phyloP scores from a whole-genome alignment of 148 eudicot species.

The Chenopodium suecicum region DNA sequence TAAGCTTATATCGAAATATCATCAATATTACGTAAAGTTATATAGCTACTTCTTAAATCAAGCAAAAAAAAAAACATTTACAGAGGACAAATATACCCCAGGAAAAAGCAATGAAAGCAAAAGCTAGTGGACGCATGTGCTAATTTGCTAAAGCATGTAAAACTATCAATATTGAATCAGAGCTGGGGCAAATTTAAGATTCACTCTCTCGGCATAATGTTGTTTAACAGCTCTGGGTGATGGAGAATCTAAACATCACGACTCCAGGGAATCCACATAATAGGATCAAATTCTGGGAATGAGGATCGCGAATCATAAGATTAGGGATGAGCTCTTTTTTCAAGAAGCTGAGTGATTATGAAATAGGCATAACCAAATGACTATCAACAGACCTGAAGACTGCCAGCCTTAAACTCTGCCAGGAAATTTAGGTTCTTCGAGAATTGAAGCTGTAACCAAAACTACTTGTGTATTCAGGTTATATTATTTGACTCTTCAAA shows the following conservation, averaged over 20 bases:
- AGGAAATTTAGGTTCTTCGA: background rate
- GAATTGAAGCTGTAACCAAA: background rate
- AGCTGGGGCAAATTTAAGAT: background rate
- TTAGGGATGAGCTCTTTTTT: too few relatives aligned
- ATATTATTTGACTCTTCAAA: background rate
- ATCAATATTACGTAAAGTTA: background rate
- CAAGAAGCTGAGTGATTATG: background rate
- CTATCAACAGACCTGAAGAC: background rate
- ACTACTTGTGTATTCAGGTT: background rate
- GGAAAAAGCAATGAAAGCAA: background rate
- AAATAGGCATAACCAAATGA: background rate
- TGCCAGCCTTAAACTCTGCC: background rate
- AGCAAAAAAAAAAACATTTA: background rate
- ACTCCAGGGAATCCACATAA: background rate
- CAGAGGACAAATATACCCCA: background rate
- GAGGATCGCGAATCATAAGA: too few relatives aligned
- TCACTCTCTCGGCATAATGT: background rate
- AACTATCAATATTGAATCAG: background rate
- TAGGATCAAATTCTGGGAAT: background rate
- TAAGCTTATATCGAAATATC: background rate
- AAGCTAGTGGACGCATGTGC: background rate
- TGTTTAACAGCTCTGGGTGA: background rate
- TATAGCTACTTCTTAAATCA: background rate
- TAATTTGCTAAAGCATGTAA: background rate
- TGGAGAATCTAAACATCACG: background rate